Base-by-base conservation (phyloP, 1,139 yeast genomes). In the Torulaspora globosa region DNA sequence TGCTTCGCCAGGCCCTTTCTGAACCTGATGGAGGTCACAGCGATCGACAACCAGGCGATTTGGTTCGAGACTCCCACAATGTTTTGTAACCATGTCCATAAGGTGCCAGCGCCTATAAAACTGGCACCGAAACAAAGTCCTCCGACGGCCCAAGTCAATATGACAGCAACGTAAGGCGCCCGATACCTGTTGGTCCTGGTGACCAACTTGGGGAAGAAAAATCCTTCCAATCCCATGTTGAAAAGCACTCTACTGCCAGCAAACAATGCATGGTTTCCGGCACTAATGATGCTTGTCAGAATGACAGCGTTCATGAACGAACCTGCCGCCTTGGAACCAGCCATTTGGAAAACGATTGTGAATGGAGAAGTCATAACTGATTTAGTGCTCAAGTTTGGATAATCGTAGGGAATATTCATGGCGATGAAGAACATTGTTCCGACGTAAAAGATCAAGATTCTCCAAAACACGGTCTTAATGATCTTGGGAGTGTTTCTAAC, bases 311-410 rank as follows among this genome's bases (percentile, higher is more conserved):
- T 75, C 65, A 75, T 74, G 53, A 74, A 74, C 9, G 75, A 73
- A 47, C 73, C 73, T 7, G 60, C 73, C 9, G 64, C 68, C 43
- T 64, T 67, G 6, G 74, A 63, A 7, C 75, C 76, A 5, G 70
- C 74, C 70, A 74, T 68, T 61, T 76, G 80, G 66, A 79, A 79
- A 5, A 78, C 82, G 52, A 81, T 70, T 4, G 86, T 80, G 63
- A 81, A 81, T 2, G 87, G 86, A 4, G 85, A 80, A 3, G 84
- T 78, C 41, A 75, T 64, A 39, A 74, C 70, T 4, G 71, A 63
- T 38, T 70, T 74, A 23, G 70, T 70, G 15, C 67, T 56, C 44
- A 70, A 54, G 39, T 62, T 61, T 55, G 74, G 69, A 60, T 71
- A 66, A 62, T 69, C 67, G 61, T 69, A 72, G 51, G 80, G 73